Conservation (phyloP, 2,329 filamentous ascomycete genomes). For the Huntiella moniliformis region DNA sequence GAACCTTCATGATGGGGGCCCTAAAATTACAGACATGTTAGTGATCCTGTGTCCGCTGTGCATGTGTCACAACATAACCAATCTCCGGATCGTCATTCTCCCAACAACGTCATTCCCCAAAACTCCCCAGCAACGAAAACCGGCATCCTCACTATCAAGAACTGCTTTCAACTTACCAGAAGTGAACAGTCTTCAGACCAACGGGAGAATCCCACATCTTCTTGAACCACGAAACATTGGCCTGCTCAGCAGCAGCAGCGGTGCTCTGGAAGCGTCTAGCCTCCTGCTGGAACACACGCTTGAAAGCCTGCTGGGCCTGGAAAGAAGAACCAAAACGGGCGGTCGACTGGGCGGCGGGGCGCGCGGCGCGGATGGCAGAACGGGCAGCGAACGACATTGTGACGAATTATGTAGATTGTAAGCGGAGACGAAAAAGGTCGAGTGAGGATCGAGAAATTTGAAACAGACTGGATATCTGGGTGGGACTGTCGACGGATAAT, state of each 20-base stretch:
- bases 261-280: conserved; percentile 48
- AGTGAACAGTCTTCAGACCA: conserved; percentile 86
- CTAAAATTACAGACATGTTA: conserved; percentile 25
- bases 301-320: conserved; percentile 37
- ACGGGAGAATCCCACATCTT: conserved; percentile 69
- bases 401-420: background rate
- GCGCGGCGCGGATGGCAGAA: conserved; percentile 33
- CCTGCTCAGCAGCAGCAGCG: conserved; percentile 29
- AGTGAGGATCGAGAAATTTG: background rate
- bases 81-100: background rate
- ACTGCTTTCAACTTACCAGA: conserved; percentile 48
- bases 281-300: conserved; percentile 17
- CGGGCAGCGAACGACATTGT: conserved; percentile 21
- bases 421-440: background rate
- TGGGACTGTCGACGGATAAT: background rate
- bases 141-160: background rate
- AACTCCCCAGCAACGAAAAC: background rate
- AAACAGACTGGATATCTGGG: background rate
- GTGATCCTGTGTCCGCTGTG: conserved; percentile 10
- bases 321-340: conserved; percentile 28
- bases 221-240: conserved; percentile 42
- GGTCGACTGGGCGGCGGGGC: conserved; percentile 28
- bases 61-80: conserved; percentile 7
- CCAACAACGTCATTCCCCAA: background rate
- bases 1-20: conserved; percentile 81